A percentile compares a stretch with the other conserved stretches of the same genome.
Evolutionary conservation across 1,284 basidiomycete species (phyloP).

Genomic region (Vanrija humicola): DNA sequence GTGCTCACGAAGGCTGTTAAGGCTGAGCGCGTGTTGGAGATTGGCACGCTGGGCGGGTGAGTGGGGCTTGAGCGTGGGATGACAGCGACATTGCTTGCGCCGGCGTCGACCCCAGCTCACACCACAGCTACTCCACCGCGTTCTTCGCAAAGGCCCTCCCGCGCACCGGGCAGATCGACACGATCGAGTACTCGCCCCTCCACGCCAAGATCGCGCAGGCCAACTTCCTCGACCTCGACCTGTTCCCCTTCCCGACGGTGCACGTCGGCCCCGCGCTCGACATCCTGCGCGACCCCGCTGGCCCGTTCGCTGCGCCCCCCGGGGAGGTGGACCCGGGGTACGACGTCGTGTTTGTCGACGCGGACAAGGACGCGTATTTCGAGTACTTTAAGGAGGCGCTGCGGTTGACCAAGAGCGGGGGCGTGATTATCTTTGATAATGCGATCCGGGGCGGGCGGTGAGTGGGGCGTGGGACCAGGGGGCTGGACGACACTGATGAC

Average conservation of each 20-base stretch:
- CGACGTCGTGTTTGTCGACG: conserved; percentile 44
- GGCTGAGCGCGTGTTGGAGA: conserved; percentile 38
- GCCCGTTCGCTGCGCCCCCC: conserved; percentile 20
- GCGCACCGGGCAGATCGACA: conserved; percentile 39
- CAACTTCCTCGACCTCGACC: conserved; percentile 38
- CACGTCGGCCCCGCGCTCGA: conserved; percentile 35
- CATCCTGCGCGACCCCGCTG: conserved; percentile 22
- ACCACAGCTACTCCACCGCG: conserved; percentile 31
- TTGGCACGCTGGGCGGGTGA: conserved; percentile 42
- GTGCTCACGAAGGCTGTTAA: conserved; percentile 29
- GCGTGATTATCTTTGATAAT: conserved; percentile 39
- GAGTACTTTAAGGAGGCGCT: conserved; percentile 37
- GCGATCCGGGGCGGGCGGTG: conserved; percentile 36
- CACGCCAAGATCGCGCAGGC: conserved; percentile 36
- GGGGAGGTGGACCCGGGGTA: conserved; percentile 30
- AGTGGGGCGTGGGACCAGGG: too few species aligned
- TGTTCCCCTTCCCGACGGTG: conserved; percentile 40
- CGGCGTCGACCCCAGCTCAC: background rate
- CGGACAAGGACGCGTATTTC: conserved; percentile 34
- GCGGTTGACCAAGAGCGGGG: conserved; percentile 34
- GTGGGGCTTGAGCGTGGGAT: conserved; percentile 2
- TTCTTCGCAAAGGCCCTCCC: conserved; percentile 37
- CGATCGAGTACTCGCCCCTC: conserved; percentile 29
- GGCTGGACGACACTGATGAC: background rate
- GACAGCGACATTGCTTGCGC: too few species aligned